phyloP scores from a whole-genome alignment of 2,329 filamentous ascomycete species.

The Acephala macrosclerotiorum region DNA sequence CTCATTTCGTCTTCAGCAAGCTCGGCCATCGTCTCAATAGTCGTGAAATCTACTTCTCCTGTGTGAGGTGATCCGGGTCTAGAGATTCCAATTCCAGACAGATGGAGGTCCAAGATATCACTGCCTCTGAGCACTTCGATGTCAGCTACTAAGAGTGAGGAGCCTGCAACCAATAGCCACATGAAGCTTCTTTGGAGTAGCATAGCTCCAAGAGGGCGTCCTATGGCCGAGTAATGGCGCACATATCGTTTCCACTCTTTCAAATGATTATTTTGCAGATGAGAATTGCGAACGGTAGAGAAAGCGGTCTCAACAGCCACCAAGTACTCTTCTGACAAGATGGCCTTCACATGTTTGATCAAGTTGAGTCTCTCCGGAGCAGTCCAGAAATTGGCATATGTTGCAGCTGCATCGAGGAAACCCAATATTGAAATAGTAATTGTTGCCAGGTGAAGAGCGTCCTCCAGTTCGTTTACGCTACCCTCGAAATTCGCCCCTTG shows the following conservation, averaged over 20 bases:
- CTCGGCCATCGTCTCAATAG: conserved; percentile 70
- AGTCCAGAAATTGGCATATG: conserved; percentile 82
- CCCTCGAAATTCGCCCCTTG: conserved; percentile 63
- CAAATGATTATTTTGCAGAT: conserved; percentile 67
- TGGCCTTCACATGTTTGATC: conserved; percentile 72
- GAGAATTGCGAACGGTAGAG: conserved; percentile 86
- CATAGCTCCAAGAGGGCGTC: conserved; percentile 88
- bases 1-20: conserved; percentile 85
- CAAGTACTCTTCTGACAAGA: conserved; percentile 86
- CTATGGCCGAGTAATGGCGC: conserved; percentile 80
- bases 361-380: conserved; percentile 76
- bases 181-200: conserved; percentile 89
- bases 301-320: conserved; percentile 88
- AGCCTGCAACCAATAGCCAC: conserved; percentile 80
- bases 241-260: conserved; percentile 90
- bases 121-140: conserved; percentile 63
- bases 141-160: conserved; percentile 74
- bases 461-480: conserved; percentile 57
- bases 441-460: conserved; percentile 74
- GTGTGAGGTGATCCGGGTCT: conserved; percentile 51
- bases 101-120: conserved; percentile 77
- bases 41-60: conserved; percentile 59
- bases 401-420: conserved; percentile 84
- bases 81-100: conserved; percentile 55
- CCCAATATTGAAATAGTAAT: conserved; percentile 87